Evolutionary conservation across 2,329 filamentous ascomycete genomes (phyloP), one percentile per base, ranked within the genome.

Genomic region (Xylaria sp.): DNA sequence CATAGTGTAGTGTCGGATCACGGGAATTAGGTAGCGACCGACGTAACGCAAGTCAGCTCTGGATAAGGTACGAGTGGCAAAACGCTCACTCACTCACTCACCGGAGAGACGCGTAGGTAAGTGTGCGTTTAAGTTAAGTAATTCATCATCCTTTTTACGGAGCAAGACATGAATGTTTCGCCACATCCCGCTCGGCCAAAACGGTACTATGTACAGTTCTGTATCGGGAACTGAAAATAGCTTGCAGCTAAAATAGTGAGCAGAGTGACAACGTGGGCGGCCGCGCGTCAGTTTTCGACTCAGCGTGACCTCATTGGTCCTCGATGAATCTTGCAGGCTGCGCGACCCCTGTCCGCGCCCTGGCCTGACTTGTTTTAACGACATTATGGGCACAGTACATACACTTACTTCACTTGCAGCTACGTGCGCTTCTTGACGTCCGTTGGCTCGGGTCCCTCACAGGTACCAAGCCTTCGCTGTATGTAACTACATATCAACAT

Each of bases 221-320:
- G 28, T 39, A 34, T n/a, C 45, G n/a, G 39, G 28, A 10, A 12
- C 20, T n/a, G 46, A 28, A 20, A 56, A 43, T 23, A 52, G 18
- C n/a, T 34, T 34, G 50, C 30, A n/a, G 50, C 53, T 65, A 59
- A 59, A 59, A 59, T 64, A 64, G 61, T 36, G 50, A 36, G 41
- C 43, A 23, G 34, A 30, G 23, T 23, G 50, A 15, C 55, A 52
- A 65, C 65, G 65, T 67, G 56, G 56, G 43, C 50, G 66, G 62
- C 66, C 66, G 66, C 66, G 66, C 66, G 66, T 68, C 57, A n/a
- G 62, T 48, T 56, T 36, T 32, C 55, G 43, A 57, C 55, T 10
- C 41, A 36, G 48, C 55, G 25, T 32, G 13, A 43, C 39, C 60
- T 46, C 48, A 60, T 67, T 64, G 48, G 66, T 30, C 36, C 30